Evolutionary conservation across 164 flowering plant genomes (phyloP), one percentile per base, ranked within the genome.

Genomic region (Cinnamomum chago): DNA sequence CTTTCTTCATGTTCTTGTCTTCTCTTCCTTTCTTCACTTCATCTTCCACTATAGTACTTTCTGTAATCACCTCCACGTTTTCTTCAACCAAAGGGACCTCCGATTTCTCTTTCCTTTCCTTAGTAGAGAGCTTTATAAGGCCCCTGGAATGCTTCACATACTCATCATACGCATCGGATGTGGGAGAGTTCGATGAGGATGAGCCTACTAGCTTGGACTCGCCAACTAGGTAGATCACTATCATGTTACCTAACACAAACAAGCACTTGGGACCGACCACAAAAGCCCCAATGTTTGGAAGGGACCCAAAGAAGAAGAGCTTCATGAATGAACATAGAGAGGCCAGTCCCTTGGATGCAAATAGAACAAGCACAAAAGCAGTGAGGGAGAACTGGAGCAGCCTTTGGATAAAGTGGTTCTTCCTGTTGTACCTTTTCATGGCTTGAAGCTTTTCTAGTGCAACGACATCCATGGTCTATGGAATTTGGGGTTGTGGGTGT

Each of bases 201-300:
- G 89, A 81, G 51, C 84, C 78, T 17, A 79, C 74, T 13, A 84
- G 65, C 76, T 81, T 92, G 12, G 92, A 90, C 50, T 90, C 90
- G 55, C 88, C 79, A 10, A 89, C 70, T 15, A 92, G 92, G 75
- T 83, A 70, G 35, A 84, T 27, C 6, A 92, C 79, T 2, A 92
- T 92, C 50, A 85, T 75, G 71, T 89, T 92, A 55, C 87, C 84
- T 18, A 90, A 72, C 2, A 92, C 68, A 78, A 92, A 92, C 72
- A 89, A 72, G 62, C 72, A 81, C 76, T 86, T 89, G 79, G 89
- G 81, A 70, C 62, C 80, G 69, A 84, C 60, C 22, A 84, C 24
- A 62, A 79, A 20, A 5, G 83, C 76, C 22, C 71, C 50, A 11
- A 86, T 30, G 17, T 80, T 79, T 15, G 89, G 88, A 68, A 87